A percentile compares a stretch with the other conserved stretches of the same genome.
These are phyloP conservation scores for Amanita jacksonii DNA, from an alignment of 768 basidiomycete genomes.

Conservation along the genomic window DNA sequence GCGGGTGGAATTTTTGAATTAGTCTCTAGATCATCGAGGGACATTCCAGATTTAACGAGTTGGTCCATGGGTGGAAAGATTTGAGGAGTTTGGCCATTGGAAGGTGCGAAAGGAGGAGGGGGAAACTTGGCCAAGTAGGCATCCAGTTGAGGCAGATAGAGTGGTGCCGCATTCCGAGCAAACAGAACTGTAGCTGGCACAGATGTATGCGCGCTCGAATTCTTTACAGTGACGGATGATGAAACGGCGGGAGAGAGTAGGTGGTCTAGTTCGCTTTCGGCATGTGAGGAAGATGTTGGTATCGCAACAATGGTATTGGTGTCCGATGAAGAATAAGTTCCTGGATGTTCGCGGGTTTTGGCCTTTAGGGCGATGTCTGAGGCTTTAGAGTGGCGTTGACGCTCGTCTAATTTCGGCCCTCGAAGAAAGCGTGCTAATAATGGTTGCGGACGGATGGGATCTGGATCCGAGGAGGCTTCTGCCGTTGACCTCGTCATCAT, in stretches of 20 bases:
- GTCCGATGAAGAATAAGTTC: not conserved
- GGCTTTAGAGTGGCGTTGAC: too few relatives aligned
- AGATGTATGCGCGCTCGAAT: slow-evolving; percentile 26
- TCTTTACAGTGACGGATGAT: not conserved
- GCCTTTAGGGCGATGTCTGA: not conserved
- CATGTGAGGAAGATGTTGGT: not conserved
- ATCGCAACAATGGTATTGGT: slow-evolving; percentile 2
- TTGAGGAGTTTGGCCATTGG: slow-evolving; percentile 13
- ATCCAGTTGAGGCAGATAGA: slow-evolving; percentile 57
- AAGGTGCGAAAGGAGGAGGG: slow-evolving; percentile 30
- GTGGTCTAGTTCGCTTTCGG: not conserved
- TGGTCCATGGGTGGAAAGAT: slow-evolving; percentile 62
- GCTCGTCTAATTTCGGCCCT: too few relatives aligned
- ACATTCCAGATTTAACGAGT: slow-evolving; percentile 35
- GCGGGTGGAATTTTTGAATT: slow-evolving; percentile 37
- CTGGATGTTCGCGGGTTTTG: not conserved
- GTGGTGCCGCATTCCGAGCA: slow-evolving; percentile 43
- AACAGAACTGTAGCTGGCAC: slow-evolving; percentile 51
- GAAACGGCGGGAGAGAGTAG: not conserved
- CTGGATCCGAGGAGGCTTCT: too few relatives aligned
- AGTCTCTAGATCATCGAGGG: slow-evolving; percentile 50
- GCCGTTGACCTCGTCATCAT: too few relatives aligned
- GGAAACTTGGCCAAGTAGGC: slow-evolving; percentile 40
- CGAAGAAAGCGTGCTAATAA: too few relatives aligned
- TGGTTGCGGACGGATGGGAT: too few relatives aligned